These are phyloP conservation scores for Fusarium tjaetaba DNA, from an alignment of 2,329 filamentous ascomycete species.

Conservation along the genomic window DNA sequence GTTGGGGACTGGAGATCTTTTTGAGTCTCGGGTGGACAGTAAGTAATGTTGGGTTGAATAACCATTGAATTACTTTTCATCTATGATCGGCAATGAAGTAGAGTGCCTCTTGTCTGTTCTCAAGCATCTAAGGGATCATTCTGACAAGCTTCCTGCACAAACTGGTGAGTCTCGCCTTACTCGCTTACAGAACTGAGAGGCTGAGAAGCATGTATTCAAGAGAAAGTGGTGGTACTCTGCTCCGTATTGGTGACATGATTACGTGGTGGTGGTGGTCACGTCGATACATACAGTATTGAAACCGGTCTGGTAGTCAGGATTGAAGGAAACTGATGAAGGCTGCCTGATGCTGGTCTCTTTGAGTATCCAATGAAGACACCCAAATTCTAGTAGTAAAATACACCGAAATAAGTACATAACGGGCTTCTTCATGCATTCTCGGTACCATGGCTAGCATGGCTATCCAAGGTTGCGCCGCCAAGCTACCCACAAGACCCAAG, in stretches of 20 bases:
- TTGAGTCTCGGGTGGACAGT: not conserved
- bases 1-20: slow-evolving; percentile 34
- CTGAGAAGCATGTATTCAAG: not conserved
- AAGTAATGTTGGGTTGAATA: not conserved
- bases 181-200: not conserved
- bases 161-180: not conserved
- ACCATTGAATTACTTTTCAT: not conserved
- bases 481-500: slow-evolving; percentile 27
- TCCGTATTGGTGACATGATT: not conserved
- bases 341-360: slow-evolving; percentile 11
- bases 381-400: slow-evolving; percentile 35
- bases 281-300: slow-evolving; percentile 7
- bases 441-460: slow-evolving; percentile 33
- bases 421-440: slow-evolving; percentile 11
- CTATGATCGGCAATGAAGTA: not conserved
- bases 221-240: not conserved
- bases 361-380: slow-evolving; percentile 32
- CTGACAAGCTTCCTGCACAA: not conserved
- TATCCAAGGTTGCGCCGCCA: slow-evolving; percentile 21
- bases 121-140: not conserved
- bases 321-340: slow-evolving; percentile 18
- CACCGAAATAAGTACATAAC: not conserved
- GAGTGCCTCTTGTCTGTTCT: not conserved
- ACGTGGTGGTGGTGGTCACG: not conserved
- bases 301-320: slow-evolving; percentile 12